Base-by-base conservation (phyloP, 108 stramenopile genomes). In the Fistulifera solaris region DNA sequence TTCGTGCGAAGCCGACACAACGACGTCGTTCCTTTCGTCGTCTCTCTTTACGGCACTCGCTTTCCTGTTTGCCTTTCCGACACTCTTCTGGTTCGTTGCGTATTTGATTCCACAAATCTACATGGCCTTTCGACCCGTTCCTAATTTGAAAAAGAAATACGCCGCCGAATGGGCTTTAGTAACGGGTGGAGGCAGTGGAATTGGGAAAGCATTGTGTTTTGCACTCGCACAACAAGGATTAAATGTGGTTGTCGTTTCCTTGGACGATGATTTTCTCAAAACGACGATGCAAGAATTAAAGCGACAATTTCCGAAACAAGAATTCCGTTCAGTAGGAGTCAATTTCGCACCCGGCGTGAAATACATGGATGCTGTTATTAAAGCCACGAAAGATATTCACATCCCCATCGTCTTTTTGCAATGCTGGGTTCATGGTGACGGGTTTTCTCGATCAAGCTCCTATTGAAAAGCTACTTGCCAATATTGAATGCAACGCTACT, bases 371-470 rank as follows among this genome's bases (percentile, higher is more conserved):
- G 48, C 70, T 38, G 97, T 98, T 54, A 58, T 65, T 12, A 72
- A 77, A 21, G 92, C 72, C 7, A 98, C 95, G 39, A 75, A 87
- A 45, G 96, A 96, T 60, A 85, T 96, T 38, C 69, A 75, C 50
- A 71, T 97, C 16, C 85, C 78, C 26, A 73, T 93, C 41, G 58
- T 98, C 13, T 98, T 98, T n/a, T 72, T 96, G 94, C 78, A 98
- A 98, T 72, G 99, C 99, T 39, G 99, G 99, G 13, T 99, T 95
- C 73, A 90, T 99, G 48, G 93, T 97, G 10, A 98, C 97, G 0
- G 99, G 99, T 13, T 98, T 99, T 57, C 93, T 97, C 56, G 99
- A 98, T 67, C 89, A 87, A 55, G 64, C 94, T 8, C 85, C 94
- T 0, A 50, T 95, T 28, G 80, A 73, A 40, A 94, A 94, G 65